Evolutionary conservation across 2,329 filamentous ascomycete species (phyloP).

Genomic region (Exophiala lecanii-corni): DNA sequence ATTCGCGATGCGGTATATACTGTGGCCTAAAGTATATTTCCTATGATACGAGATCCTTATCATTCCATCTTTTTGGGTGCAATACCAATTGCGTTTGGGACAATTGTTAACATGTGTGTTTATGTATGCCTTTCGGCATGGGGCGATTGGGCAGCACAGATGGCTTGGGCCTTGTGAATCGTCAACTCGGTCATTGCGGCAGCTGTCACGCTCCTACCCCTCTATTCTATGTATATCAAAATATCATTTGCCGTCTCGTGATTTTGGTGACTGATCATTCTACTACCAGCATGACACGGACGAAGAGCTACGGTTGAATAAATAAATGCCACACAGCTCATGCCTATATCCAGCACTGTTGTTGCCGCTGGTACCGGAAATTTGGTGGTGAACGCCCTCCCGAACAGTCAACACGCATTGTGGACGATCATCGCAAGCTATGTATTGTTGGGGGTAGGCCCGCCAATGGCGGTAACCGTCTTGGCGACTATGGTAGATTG

Average conservation of each 20-base stretch:
- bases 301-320: conserved; percentile 1
- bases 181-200: not conserved
- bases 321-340: not conserved
- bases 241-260: not conserved
- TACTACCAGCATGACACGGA: not conserved
- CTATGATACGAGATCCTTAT: conserved; percentile 61
- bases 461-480: not conserved
- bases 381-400: not conserved
- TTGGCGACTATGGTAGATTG: too few relatives aligned
- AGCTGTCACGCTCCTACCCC: not conserved
- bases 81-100: conserved; percentile 48
- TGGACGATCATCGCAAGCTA: not conserved
- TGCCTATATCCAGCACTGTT: conserved; percentile 1
- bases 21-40: conserved; percentile 55
- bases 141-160: not conserved
- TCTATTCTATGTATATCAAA: not conserved
- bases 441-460: not conserved
- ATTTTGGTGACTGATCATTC: not conserved
- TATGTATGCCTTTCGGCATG: not conserved
- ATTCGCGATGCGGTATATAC: conserved; percentile 41
- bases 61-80: conserved; percentile 65
- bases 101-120: conserved; percentile 1
- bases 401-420: not conserved
- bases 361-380: not conserved
- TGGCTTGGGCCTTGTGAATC: not conserved